phyloP scores from a whole-genome alignment of 805 yeast genomes.

The Geotrichum ghanense region DNA sequence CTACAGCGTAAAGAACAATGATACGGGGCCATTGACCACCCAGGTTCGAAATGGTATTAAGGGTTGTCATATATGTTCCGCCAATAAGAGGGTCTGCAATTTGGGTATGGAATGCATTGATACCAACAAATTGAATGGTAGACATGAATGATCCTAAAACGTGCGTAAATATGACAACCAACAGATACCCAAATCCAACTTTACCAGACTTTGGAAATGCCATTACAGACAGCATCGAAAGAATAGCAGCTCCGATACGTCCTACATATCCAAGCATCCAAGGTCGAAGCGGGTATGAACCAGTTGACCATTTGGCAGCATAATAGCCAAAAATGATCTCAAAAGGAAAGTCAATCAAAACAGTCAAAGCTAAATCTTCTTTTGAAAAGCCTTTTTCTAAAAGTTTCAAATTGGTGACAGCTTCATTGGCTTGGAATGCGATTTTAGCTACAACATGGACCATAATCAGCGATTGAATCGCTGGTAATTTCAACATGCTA shows the following conservation, averaged over 20 bases:
- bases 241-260: constrained; percentile 57
- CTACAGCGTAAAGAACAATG: constrained; percentile 70
- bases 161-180: constrained; percentile 72
- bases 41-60: constrained; percentile 81
- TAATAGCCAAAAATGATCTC: constrained; percentile 92
- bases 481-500: constrained; percentile 36
- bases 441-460: constrained; percentile 74
- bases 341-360: constrained; percentile 88
- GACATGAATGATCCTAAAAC: constrained; percentile 82
- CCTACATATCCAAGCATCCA: constrained; percentile 88
- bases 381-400: constrained; percentile 85
- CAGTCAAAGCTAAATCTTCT: constrained; percentile 89
- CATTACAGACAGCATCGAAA: constrained; percentile 65
- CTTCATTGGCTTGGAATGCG: constrained; percentile 93
- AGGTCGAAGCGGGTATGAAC: constrained; percentile 56
- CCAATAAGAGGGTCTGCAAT: constrained; percentile 95
- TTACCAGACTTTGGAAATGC: constrained; percentile 47
- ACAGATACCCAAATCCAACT: constrained; percentile 40
- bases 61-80: constrained; percentile 95
- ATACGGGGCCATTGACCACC: constrained; percentile 98
- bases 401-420: constrained; percentile 84
- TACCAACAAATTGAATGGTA: constrained; percentile 88
- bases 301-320: constrained; percentile 90
- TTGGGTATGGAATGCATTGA: constrained; percentile 89
- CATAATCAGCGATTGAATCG: constrained; percentile 61